Base-by-base conservation (phyloP, 2,329 filamentous ascomycete species). In the Phyllosticta citribraziliensis region DNA sequence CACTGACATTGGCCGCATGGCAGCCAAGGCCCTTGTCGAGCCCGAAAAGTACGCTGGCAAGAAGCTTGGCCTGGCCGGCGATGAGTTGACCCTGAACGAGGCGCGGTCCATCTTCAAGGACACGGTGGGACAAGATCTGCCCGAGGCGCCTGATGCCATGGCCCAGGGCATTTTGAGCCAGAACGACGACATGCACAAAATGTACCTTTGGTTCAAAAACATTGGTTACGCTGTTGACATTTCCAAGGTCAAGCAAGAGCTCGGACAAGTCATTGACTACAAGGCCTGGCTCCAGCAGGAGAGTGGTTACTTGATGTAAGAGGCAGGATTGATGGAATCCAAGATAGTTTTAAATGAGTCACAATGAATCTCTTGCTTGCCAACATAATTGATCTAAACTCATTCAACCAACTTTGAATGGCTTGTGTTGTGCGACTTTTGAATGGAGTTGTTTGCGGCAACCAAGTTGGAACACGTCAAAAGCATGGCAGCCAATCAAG, bases 1-100 rank as follows among this genome's bases (percentile, higher is more conserved):
- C 1, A 74, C 67, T 20, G 80, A 83, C 63, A 81, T 82, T 58
- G 80, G 80, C 0, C 69, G 68, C 30, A 76, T 82, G 56, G 80
- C 73, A 3, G 77, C 78, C 0, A 66, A 76, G 51, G 77, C 77
- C 0, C 79, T 82, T 61, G 53, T 76, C 10, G 65, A 77, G 1
- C 70, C 75, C 0, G 70, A 76, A 0, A 68, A 74, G 51, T 81
- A 73, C 62, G 69, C 70, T 14, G 73, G 76, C 22, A 68, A 69
- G 57, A 70, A 68, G 2, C 68, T 81, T 25, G 75, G 76, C 8
- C 63, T 83, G 10, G 80, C 80, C 0, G 79, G 80, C 0, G 80
- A 81, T 57, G 76, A 80, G 22, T 64, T 82, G 50, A 78, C 75
- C 0, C 74, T 73, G 27, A 65, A 66, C 0, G 67, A 79, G 33